Conservation (phyloP, 768 basidiomycete genomes). For the Cyathus striatus region DNA sequence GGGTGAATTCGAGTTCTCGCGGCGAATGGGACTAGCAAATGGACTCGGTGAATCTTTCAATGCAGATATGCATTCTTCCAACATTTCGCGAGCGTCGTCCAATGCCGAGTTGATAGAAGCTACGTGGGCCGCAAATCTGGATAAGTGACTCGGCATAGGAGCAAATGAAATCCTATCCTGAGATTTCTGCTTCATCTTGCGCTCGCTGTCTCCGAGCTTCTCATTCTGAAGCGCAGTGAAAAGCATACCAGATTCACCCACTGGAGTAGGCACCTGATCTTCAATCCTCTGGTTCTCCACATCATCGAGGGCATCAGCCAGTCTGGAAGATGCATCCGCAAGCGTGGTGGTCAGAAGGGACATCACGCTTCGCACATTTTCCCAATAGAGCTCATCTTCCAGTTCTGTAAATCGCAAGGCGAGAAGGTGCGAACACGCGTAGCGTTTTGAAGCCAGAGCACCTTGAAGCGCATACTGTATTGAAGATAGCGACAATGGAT, state of each 20-base stretch:
- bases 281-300: conserved; percentile 46
- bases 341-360: conserved; percentile 62
- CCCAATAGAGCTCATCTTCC: conserved; percentile 79
- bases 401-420: conserved; percentile 70
- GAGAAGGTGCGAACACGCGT: conserved; percentile 74
- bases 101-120: conserved; percentile 65
- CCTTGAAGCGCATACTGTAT: conserved; percentile 56
- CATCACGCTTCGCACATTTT: conserved; percentile 76
- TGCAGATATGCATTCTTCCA: conserved; percentile 57
- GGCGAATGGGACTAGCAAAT: conserved; percentile 10
- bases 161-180: conserved; percentile 48
- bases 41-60: conserved; percentile 38
- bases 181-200: conserved; percentile 7
- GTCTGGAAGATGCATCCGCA: conserved; percentile 55
- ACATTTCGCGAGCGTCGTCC: conserved; percentile 64
- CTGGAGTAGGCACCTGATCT: conserved; percentile 45
- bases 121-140: conserved; percentile 70
- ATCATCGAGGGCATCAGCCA: conserved; percentile 60
- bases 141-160: conserved; percentile 64
- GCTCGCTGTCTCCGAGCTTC: conserved; percentile 9
- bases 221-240: conserved; percentile 1
- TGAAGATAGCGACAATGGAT: conserved; percentile 64
- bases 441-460: conserved; percentile 69
- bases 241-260: background rate
- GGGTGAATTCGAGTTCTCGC: background rate